Base-by-base conservation (phyloP, 2,329 filamentous ascomycete genomes). In the Knoxdaviesia proteae region DNA sequence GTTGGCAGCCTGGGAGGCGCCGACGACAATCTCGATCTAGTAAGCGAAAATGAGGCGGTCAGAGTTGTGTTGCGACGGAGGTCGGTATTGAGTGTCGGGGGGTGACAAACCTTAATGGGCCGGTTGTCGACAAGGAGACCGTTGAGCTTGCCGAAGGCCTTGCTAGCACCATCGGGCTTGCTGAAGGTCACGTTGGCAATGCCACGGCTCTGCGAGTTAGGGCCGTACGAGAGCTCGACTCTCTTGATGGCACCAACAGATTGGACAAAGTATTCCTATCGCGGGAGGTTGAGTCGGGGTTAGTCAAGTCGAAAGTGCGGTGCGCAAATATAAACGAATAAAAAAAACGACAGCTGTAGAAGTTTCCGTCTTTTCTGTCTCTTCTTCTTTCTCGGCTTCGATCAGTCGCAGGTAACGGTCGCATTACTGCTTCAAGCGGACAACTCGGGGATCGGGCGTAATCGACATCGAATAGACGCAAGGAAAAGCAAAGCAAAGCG, bases 251-350 rank as follows among this genome's bases (percentile, higher is more conserved):
- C 74, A 52, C 87, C 88, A 59, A 94, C 77, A 53, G 83, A 80
- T 57, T 84, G 80, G 56, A 70, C 65, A 61, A 98, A 96, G 64
- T 96, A 98, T 67, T 98, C 90, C 90, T 98, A 84, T 62, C 38
- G 65, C 62, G 62, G 61, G 62, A 61, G 60, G 11, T 39, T 46
- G 67, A 66, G 61, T 56, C 55, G 59, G 65, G 62, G 77, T 20
- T 20, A 34, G 32, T 41, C 32, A 32, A 8, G 32, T n/a, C 3
- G 20, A 45, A 45, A 35, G 39, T 34, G 11, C 36, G 32, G 36
- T 45, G 35, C 34, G 29, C 43, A 38, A n/a, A 36, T n/a, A 11
- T 37, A 11, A 44, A 43, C 34, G 39, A 42, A n/a, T n/a, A 42
- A 11, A 36, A 36, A 20, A 0, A 42, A 36, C 29, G 20, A 31